phyloP scores from a whole-genome alignment of 306 rosid genomes.

The Abrus precatorius region DNA sequence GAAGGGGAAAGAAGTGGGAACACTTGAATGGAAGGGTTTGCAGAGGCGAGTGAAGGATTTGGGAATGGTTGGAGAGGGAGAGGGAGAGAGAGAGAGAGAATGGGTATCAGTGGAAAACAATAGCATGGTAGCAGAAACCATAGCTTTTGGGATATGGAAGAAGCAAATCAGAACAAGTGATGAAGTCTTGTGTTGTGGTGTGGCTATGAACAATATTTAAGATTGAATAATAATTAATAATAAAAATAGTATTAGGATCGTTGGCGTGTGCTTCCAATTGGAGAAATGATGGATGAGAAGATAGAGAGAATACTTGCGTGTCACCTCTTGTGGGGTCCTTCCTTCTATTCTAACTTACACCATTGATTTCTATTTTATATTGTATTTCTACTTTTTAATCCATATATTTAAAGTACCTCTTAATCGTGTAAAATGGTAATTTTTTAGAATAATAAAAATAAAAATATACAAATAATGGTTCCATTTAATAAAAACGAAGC shows the following conservation, averaged over 20 bases:
- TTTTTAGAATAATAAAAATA: too few relatives aligned
- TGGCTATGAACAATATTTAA: constrained; percentile 9
- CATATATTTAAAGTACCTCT: too few relatives aligned
- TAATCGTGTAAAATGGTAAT: too few relatives aligned
- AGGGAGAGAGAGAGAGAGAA: constrained; percentile 52
- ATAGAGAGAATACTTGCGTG: constrained; percentile 37
- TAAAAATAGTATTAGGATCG: not conserved
- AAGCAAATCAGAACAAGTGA: not conserved
- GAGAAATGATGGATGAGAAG: constrained; percentile 43
- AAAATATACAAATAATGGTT: too few relatives aligned
- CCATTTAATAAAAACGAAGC: too few relatives aligned
- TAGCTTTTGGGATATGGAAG: constrained; percentile 1
- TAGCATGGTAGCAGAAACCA: constrained; percentile 78
- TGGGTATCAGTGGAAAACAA: constrained; percentile 54
- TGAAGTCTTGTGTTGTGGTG: not conserved
- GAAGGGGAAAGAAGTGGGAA: constrained; percentile 58
- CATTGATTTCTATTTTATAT: not conserved
- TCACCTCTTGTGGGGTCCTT: constrained; percentile 43
- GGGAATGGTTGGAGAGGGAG: constrained; percentile 62
- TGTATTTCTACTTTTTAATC: too few relatives aligned
- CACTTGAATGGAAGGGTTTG: constrained; percentile 63
- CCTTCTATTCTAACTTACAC: not conserved
- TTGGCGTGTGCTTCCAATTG: constrained; percentile 39
- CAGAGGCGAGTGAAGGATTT: constrained; percentile 74
- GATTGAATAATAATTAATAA: not conserved